Percentiles rank a stretch among this genome's conserved stretches.
These are phyloP conservation scores for Alternaria ethzedia DNA, from an alignment of 2,329 filamentous ascomycete genomes.

Conservation along the genomic window DNA sequence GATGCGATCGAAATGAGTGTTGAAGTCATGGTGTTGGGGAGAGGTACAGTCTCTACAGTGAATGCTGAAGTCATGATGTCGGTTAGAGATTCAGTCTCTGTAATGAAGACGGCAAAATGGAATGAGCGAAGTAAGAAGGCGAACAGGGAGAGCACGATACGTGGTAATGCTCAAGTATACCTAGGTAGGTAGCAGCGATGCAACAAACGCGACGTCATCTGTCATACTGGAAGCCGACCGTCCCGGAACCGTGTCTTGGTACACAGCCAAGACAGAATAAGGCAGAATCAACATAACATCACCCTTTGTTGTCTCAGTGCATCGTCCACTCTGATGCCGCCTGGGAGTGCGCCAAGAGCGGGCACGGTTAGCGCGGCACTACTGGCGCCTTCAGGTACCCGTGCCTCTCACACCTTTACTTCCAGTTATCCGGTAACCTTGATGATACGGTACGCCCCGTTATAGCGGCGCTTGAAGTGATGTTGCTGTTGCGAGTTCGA, in stretches of 20 bases:
- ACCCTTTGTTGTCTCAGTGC: not conserved
- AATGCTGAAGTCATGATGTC: not conserved
- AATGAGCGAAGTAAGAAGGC: not conserved
- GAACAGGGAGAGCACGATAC: not conserved
- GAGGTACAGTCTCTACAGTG: not conserved
- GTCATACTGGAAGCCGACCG: not conserved
- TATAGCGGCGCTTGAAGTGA: not conserved
- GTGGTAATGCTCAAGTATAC: not conserved
- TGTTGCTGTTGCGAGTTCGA: not conserved
- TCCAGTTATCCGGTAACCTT: not conserved
- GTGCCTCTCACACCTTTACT: not conserved
- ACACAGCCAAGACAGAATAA: not conserved
- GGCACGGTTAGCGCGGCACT: not conserved
- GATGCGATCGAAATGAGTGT: not conserved
- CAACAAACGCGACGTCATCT: not conserved
- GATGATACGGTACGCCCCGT: not conserved
- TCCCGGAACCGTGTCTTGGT: not conserved
- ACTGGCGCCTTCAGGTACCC: not conserved
- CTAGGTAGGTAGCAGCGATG: not conserved
- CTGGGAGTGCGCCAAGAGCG: not conserved
- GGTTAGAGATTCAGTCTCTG: not conserved
- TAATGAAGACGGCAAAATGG: accelerated
- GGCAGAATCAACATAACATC: not conserved
- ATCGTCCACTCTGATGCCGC: not conserved
- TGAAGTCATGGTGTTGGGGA: not conserved